Percentiles rank a stretch among this genome's conserved stretches.
phyloP scores from a whole-genome alignment of 179 eudicot genomes.

The Gypsophila paniculata region DNA sequence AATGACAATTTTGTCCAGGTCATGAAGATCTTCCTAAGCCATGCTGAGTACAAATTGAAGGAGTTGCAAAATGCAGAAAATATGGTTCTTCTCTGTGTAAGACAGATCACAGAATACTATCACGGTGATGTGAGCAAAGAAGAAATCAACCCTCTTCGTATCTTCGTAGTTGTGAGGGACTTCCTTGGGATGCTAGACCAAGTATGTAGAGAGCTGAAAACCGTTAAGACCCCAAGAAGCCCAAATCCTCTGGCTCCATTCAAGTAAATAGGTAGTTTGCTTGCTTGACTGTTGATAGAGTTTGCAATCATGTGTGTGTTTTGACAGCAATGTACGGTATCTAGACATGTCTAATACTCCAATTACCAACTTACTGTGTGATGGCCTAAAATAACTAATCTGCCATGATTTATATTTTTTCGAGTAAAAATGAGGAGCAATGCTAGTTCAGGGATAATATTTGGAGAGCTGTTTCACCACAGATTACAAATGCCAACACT shows the following conservation, averaged over 20 bases:
- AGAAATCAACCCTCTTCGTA: conserved; percentile 1
- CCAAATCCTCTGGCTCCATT: conserved; percentile 17
- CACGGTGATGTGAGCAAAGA: conserved; percentile 86
- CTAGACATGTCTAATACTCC: conserved; percentile 1
- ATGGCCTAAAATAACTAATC: background rate
- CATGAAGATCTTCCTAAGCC: conserved; percentile 53
- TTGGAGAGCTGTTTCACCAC: background rate
- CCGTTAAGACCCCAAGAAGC: conserved; percentile 41
- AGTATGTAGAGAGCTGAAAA: conserved; percentile 83
- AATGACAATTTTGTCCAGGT: conserved; percentile 43
- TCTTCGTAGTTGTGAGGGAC: conserved; percentile 32
- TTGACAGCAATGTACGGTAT: background rate
- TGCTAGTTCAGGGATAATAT: background rate
- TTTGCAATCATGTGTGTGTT: background rate
- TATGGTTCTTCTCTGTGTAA: conserved; percentile 54
- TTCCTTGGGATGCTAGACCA: conserved; percentile 79
- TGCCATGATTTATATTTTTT: background rate
- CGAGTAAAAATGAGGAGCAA: background rate
- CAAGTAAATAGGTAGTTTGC: background rate
- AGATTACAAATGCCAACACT: background rate
- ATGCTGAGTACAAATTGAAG: conserved; percentile 57
- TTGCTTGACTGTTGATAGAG: background rate
- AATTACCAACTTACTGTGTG: background rate
- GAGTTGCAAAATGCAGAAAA: conserved; percentile 66
- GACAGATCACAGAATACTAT: conserved; percentile 51